Percentiles rank a stretch among this genome's conserved stretches.
Conservation (phyloP, 2,329 filamentous ascomycete genomes). For the Coniochaeta sp. region DNA sequence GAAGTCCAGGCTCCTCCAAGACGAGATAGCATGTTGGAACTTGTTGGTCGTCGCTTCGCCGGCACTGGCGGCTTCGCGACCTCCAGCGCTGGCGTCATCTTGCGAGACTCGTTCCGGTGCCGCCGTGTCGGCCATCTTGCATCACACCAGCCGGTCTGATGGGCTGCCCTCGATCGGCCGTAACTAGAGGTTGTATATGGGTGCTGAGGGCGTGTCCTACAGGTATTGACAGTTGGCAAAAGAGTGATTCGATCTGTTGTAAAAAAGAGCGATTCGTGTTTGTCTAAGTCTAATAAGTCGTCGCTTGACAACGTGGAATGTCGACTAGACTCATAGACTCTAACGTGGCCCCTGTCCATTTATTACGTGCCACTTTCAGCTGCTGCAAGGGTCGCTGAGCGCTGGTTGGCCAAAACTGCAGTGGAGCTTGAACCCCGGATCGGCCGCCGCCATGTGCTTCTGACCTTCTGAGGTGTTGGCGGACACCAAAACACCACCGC, state of each 20-base stretch:
- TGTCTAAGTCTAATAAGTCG: background rate
- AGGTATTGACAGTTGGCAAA: background rate
- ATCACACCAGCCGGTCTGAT: background rate
- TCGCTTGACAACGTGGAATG: background rate
- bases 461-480: background rate
- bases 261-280: background rate
- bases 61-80: slow-evolving; percentile 18
- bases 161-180: no score
- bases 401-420: slow-evolving; percentile 5
- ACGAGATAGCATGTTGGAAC: slow-evolving; percentile 91
- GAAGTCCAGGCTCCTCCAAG: slow-evolving; percentile 96
- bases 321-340: no score
- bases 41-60: slow-evolving; percentile 68
- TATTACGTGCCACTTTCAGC: background rate
- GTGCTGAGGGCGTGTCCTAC: background rate
- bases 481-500: slow-evolving; percentile 2
- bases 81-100: slow-evolving; percentile 17
- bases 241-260: background rate
- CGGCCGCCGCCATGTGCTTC: no score
- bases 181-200: no score
- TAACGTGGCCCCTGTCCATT: background rate
- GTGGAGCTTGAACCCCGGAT: slow-evolving; percentile 2
- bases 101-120: slow-evolving; percentile 6
- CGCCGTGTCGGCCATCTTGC: background rate
- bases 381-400: background rate